Evolutionary conservation across 805 yeast species (phyloP), one percentile per base, ranked within the genome.

Genomic region (Zygoascus bituminiphila): DNA sequence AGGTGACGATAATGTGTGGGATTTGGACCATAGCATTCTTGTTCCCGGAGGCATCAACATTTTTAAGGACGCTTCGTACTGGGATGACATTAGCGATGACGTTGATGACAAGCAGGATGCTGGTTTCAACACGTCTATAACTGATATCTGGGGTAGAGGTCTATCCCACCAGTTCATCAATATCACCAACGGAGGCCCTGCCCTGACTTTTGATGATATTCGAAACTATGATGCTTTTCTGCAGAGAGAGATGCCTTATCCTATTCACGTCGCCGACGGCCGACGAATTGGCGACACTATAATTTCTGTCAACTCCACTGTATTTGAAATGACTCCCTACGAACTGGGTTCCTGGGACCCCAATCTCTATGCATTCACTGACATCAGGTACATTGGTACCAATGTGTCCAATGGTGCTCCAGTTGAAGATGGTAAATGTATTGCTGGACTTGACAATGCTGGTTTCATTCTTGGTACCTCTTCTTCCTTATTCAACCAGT

Each of bases 281-380:
- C 48, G 69, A 73, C 44, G 65, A 5, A 62, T 62, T 26, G 78
- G 78, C 23, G 72, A 83, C 2, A 44, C 52, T 4, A 72, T 83
- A 44, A 67, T 84, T 44, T 72, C 75, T 51, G 61, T 66, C 26
- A 88, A 86, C 68, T 81, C 94, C 7, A 85, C 95, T 1, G 74
- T 66, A 22, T 66, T 64, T 47, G 74, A 70, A 55, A 43, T 69
- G 54, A 75, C 73, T 44, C 89, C 94, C 12, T 81, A 69, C 57
- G 85, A 82, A 61, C 66, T 88, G 59, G 96, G 96, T 12, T 81
- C 94, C 4, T 88, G 95, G 95, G 96, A 88, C 61, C 84, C 87
- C 12, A 70, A 82, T 1, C 65, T 85, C 47, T 70, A 74, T 48
- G 68, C 82, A 2, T 88, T 88, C 64, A 71, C 81, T 10, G 81